These are phyloP conservation scores for Cicer pinnatifidum DNA, from an alignment of 306 rosid species.

Conservation along the genomic window DNA sequence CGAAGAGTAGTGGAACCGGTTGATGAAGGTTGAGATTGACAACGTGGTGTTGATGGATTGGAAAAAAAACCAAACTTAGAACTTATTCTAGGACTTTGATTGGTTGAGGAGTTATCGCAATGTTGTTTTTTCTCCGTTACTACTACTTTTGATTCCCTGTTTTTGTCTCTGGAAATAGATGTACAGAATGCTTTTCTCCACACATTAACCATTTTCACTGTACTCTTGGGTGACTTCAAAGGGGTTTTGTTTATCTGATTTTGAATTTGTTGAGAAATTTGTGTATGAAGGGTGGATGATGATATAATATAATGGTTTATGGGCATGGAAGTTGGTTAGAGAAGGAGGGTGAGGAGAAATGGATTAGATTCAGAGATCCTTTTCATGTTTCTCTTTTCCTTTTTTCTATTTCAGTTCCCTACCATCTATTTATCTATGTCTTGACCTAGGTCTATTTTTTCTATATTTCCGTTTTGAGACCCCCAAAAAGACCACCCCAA, in stretches of 20 bases:
- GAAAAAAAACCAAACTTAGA: constrained; percentile 86
- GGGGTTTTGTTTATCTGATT: not conserved
- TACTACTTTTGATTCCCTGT: constrained; percentile 43
- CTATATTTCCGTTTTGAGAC: constrained; percentile 39
- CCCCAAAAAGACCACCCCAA: constrained; percentile 50
- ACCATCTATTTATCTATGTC: constrained; percentile 53
- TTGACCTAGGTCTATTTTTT: constrained; percentile 40
- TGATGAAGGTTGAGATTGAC: constrained; percentile 55
- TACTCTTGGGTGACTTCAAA: not conserved
- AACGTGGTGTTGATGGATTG: constrained; percentile 79
- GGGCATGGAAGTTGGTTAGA: constrained; percentile 44
- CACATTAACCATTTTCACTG: constrained; percentile 72
- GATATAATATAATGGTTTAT: not conserved
- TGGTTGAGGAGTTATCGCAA: constrained; percentile 38
- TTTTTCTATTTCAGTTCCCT: constrained; percentile 50
- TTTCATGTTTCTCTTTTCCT: constrained; percentile 47
- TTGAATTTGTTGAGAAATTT: not conserved
- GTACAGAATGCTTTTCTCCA: constrained; percentile 99
- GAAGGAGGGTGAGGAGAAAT: constrained; percentile 37
- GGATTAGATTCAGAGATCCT: constrained; percentile 52
- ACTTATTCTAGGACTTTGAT: constrained; percentile 63
- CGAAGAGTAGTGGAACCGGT: constrained; percentile 66
- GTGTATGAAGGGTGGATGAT: constrained; percentile 13
- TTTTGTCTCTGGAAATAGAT: constrained; percentile 67
- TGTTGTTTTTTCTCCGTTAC: constrained; percentile 53